These are phyloP conservation scores for Cytospora schulzeri DNA, from an alignment of 2,329 filamentous ascomycete species.

Conservation along the genomic window DNA sequence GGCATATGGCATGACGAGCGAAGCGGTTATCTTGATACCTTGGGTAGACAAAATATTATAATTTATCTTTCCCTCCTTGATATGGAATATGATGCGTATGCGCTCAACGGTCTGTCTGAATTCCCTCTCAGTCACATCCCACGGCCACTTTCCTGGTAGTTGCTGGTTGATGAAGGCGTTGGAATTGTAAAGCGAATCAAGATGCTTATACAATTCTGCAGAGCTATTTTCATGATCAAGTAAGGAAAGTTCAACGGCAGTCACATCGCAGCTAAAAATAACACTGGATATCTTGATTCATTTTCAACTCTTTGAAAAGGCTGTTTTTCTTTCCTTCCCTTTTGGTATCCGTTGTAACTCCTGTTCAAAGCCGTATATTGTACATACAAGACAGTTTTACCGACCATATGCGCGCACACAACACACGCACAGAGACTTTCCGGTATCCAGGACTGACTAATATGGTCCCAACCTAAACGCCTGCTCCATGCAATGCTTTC, in stretches of 20 bases:
- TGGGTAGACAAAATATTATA: constrained; percentile 18
- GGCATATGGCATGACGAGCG: constrained; percentile 3
- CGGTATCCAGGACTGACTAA: neutral
- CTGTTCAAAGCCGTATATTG: neutral
- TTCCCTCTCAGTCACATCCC: neutral
- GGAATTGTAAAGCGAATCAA: too few relatives aligned
- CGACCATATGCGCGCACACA: neutral
- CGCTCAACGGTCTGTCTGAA: neutral
- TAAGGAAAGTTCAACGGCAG: too few relatives aligned
- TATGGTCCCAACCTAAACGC: constrained; percentile 15
- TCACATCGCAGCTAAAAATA: neutral
- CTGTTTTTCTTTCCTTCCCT: neutral
- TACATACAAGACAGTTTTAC: neutral
- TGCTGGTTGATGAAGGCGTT: too few relatives aligned
- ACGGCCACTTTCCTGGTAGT: too few relatives aligned
- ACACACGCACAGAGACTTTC: constrained; percentile 1
- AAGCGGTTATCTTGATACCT: constrained; percentile 23
- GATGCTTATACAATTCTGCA: too few relatives aligned
- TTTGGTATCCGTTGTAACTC: neutral
- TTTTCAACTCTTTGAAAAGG: too few relatives aligned
- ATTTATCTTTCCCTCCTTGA: neutral
- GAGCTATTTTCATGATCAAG: too few relatives aligned
- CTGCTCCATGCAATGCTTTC: constrained; percentile 20
- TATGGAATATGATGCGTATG: neutral
- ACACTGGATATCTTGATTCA: neutral